A percentile compares a stretch with the other conserved stretches of the same genome.
Evolutionary conservation across 805 yeast genomes (phyloP).

Genomic region (Tetrapisispora pingtungensis): DNA sequence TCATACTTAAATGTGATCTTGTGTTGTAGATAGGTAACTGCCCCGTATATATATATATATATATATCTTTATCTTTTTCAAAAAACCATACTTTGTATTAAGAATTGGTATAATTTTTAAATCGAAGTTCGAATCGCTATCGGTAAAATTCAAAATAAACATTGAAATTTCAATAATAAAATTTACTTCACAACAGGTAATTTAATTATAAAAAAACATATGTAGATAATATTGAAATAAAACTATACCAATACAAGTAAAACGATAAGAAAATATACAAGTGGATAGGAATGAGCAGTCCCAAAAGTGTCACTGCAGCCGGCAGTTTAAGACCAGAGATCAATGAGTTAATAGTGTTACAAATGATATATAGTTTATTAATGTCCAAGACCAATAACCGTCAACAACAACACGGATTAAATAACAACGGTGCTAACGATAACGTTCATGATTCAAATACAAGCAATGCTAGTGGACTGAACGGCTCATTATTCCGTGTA

Average conservation of each 20-base stretch:
- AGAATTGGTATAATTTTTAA: too few species aligned
- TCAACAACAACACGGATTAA: background rate
- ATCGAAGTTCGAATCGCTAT: too few species aligned
- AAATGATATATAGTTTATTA: constrained; percentile 21
- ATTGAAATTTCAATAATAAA: background rate
- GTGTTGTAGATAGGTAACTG: too few species aligned
- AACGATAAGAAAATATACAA: too few species aligned
- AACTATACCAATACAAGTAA: too few species aligned
- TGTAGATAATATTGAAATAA: too few species aligned
- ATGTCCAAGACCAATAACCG: constrained; percentile 5
- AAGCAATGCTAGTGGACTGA: background rate
- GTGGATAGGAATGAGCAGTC: constrained; percentile 1
- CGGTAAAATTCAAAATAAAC: too few species aligned
- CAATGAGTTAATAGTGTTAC: constrained; percentile 25
- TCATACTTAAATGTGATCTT: background rate
- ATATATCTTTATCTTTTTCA: too few species aligned
- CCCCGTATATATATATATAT: too few species aligned
- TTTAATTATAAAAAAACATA: background rate
- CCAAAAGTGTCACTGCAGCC: background rate
- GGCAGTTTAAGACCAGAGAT: constrained; percentile 10
- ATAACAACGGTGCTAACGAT: background rate
- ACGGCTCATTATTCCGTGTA: constrained; percentile 9
- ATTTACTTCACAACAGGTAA: too few species aligned
- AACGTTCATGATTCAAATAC: background rate
- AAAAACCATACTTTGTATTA: too few species aligned